phyloP scores from a whole-genome alignment of 176 grass and related monocot species.

The Zizania latifolia region DNA sequence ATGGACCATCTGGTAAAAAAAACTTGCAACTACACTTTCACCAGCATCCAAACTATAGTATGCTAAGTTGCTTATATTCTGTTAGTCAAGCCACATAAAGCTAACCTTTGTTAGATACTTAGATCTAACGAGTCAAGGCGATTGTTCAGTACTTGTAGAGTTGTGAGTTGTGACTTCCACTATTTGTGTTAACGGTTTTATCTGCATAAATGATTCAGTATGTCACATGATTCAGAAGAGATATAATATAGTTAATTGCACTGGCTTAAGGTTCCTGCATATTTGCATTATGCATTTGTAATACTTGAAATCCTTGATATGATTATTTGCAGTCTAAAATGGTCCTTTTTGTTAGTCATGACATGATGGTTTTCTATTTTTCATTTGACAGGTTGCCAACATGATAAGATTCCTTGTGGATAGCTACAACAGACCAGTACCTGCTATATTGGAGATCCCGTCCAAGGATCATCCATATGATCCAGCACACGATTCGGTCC shows the following conservation, averaged over 20 bases:
- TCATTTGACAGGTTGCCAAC: conserved; percentile 56
- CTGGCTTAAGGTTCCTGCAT: neutral
- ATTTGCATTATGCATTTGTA: neutral
- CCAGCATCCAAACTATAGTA: neutral
- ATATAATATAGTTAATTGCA: neutral
- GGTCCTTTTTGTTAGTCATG: neutral
- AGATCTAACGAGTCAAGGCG: neutral
- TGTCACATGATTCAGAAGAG: neutral
- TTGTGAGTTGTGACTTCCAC: neutral
- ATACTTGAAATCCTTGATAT: neutral
- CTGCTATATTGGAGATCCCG: conserved; percentile 86
- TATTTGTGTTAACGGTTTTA: neutral
- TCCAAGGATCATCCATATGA: conserved; percentile 95
- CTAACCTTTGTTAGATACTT: neutral
- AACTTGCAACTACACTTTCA: too few relatives aligned
- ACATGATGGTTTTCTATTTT: neutral
- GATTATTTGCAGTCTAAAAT: neutral
- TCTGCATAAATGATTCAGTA: too few relatives aligned
- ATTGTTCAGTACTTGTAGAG: neutral
- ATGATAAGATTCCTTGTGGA: conserved; percentile 83
- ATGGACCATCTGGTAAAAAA: too few relatives aligned
- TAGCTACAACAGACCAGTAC: conserved; percentile 80
- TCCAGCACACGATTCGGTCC: conserved; percentile 59
- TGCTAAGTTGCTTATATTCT: neutral
- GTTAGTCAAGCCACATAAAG: neutral